Percentiles rank a stretch among this genome's conserved stretches.
Evolutionary conservation across 768 basidiomycete species (phyloP).

Genomic region (Boletus subparvulus): DNA sequence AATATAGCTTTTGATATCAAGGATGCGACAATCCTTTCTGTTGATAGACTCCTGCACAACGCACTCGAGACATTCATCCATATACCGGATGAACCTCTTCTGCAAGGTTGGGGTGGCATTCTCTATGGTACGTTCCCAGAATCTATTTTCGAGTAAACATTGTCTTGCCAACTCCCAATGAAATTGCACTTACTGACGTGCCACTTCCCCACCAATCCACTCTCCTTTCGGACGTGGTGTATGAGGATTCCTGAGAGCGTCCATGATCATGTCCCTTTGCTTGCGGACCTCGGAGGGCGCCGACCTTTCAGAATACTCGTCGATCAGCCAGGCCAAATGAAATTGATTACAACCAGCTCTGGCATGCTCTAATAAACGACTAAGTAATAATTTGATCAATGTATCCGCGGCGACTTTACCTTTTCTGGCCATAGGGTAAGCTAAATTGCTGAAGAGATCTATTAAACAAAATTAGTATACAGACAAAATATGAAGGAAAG

Average conservation of each 20-base stretch:
- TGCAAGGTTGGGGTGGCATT: too few species aligned
- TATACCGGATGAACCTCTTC: too few species aligned
- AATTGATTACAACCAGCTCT: conserved; percentile 49
- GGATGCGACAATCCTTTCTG: conserved; percentile 32
- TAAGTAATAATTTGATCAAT: not conserved
- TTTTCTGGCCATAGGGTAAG: conserved; percentile 9
- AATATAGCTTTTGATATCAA: conserved; percentile 42
- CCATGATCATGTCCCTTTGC: conserved; percentile 22
- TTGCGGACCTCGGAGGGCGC: conserved; percentile 29
- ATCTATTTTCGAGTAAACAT: too few species aligned
- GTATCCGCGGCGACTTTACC: not conserved
- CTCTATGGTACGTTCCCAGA: too few species aligned
- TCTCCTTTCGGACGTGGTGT: conserved; percentile 10
- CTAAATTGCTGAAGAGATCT: conserved; percentile 13
- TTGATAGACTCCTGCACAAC: conserved; percentile 21
- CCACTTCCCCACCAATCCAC: conserved; percentile 14
- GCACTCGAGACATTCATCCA: too few species aligned
- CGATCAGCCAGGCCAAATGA: conserved; percentile 49
- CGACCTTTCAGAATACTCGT: conserved; percentile 48
- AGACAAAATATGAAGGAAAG: not conserved
- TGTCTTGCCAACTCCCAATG: too few species aligned
- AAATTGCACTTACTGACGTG: not conserved
- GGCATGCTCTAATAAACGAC: conserved; percentile 8
- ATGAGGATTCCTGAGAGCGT: conserved; percentile 11
- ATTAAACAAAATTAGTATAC: not conserved